Evolutionary conservation across 2,329 filamentous ascomycete genomes (phyloP), one percentile per base, ranked within the genome.

Genomic region (Neofusicoccum parvum): DNA sequence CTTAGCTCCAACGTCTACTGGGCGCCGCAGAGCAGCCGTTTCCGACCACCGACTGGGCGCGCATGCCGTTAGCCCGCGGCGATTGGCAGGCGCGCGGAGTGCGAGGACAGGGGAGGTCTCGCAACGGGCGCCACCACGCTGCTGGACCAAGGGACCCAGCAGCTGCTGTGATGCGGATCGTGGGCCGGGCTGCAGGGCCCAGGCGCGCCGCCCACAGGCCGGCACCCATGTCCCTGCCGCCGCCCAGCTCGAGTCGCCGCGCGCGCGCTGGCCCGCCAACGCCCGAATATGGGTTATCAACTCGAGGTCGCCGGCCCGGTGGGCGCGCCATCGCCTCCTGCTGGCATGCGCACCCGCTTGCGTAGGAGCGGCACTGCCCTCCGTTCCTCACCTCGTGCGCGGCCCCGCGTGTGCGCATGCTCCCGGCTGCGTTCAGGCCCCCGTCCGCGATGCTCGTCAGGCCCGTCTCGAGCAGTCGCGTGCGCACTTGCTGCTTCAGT

Each of bases 401-500:
- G 53, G 43, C 56, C 56, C 56, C 41, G 54, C 54, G 37, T 17
- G 17, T 23, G 27, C 49, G 56, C 56, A 23, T 60, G 54, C 54
- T n/a, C 34, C 23, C n/a, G 10, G 53, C 36, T 14, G 37, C 37
- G 20, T 32, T 43, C 53, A 17, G 54, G 54, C 23, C 41, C 23
- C 39, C 15, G 27, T 32, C 12, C 39, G 23, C 39, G n/a, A 48
- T 50, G 27, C 10, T 34, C 23, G 14, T 50, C 14, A 7, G 10
- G 23, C 48, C 48, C 48, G 27, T 59, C 23, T 43, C 54, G 20
- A 17, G 15, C 17, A 32, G 62, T 64, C 62, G 62, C 62, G 62
- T 64, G 62, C 41, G 20, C 49, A 36, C 39, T 37, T 64, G 48
- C 62, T 46, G 62, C 62, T 64, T 64, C 48, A 23, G 62, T 37